phyloP scores from a whole-genome alignment of 306 rosid genomes.

The Ormosia semicastrata region DNA sequence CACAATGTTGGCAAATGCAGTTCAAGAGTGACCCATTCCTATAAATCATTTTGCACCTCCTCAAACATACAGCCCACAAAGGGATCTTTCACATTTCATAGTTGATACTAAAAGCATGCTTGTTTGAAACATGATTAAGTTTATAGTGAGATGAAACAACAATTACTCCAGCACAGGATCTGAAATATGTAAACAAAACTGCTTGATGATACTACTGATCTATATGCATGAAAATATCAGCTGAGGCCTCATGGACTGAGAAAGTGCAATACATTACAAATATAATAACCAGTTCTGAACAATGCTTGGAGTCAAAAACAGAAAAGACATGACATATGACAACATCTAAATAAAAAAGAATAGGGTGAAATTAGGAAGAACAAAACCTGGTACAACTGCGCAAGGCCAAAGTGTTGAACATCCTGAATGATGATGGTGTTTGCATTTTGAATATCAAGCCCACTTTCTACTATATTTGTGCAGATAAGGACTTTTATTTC shows the following conservation, averaged over 20 bases:
- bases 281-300: constrained; percentile 2
- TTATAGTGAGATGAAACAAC: neutral
- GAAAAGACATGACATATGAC: neutral
- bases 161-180: constrained; percentile 14
- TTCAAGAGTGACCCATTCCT: neutral
- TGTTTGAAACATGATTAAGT: neutral
- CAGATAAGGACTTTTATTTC: constrained; percentile 79
- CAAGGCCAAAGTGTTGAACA: constrained; percentile 96
- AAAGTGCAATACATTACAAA: neutral
- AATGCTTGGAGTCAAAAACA: neutral
- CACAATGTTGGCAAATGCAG: neutral
- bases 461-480: constrained; percentile 95
- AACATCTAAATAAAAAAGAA: neutral
- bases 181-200: neutral
- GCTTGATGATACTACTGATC: neutral
- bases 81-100: neutral
- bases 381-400: constrained; percentile 90
- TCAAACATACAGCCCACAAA: neutral
- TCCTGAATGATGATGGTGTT: constrained; percentile 96
- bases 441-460: constrained; percentile 98
- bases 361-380: constrained; percentile 32
- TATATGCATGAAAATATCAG: neutral
- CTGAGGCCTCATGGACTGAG: neutral
- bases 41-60: neutral
- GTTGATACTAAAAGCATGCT: neutral